Percentiles rank a stretch among this genome's conserved stretches.
These are phyloP conservation scores for Cystofilobasidium bisporidii DNA, from an alignment of 768 basidiomycete genomes.

Conservation along the genomic window DNA sequence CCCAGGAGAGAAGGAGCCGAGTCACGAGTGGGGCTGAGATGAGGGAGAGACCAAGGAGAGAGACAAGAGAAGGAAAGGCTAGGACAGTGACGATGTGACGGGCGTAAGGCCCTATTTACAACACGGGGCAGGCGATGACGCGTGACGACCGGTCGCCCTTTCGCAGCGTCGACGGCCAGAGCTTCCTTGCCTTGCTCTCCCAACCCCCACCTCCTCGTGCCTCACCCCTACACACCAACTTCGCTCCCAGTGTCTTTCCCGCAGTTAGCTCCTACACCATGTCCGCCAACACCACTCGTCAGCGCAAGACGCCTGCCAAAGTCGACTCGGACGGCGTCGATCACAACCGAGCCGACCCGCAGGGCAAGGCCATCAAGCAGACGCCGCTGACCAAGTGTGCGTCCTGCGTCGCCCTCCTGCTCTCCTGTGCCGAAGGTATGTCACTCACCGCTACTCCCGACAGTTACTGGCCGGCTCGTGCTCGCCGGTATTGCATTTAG, in stretches of 20 bases:
- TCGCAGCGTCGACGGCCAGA: too few relatives aligned
- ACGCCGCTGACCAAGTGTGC: constrained; percentile 8
- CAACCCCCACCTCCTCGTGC: too few relatives aligned
- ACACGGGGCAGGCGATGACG: too few relatives aligned
- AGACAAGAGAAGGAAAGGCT: too few relatives aligned
- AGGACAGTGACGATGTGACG: too few relatives aligned
- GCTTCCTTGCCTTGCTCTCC: too few relatives aligned
- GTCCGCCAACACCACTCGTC: constrained; percentile 22
- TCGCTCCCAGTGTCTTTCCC: neutral
- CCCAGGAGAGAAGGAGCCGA: too few relatives aligned
- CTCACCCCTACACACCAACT: neutral
- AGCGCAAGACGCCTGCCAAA: constrained; percentile 8
- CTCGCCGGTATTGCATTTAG: constrained; percentile 14
- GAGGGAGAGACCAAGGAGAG: too few relatives aligned
- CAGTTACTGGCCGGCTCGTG: constrained; percentile 20
- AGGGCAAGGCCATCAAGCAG: constrained; percentile 22
- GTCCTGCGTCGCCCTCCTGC: neutral
- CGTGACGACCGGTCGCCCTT: too few relatives aligned
- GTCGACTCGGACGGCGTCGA: constrained; percentile 23
- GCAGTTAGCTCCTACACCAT: neutral
- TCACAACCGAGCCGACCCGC: constrained; percentile 7
- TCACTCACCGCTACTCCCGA: neutral
- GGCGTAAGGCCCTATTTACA: too few relatives aligned
- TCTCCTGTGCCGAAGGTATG: neutral
- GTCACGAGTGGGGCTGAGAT: too few relatives aligned